These are phyloP conservation scores for Kodamaea laetipori DNA, from an alignment of 805 yeast species.

Conservation along the genomic window DNA sequence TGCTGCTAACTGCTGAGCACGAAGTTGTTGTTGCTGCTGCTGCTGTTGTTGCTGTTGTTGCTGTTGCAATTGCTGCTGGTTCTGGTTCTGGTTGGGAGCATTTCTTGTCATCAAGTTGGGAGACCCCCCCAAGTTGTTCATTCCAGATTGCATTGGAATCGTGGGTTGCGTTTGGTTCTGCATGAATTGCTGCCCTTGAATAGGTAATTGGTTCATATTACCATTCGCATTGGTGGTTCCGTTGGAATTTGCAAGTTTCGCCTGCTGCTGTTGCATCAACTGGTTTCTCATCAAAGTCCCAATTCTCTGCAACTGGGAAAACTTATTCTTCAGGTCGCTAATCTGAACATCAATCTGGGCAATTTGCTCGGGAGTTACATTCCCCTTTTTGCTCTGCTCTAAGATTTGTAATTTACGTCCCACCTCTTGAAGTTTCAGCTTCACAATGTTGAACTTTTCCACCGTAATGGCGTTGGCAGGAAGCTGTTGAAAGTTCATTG, in stretches of 20 bases:
- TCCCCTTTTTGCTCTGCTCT: slow-evolving; percentile 48
- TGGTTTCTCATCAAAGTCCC: slow-evolving; percentile 50
- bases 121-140: slow-evolving; percentile 11
- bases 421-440: slow-evolving; percentile 50
- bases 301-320: slow-evolving; percentile 51
- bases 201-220: not conserved
- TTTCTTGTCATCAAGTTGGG: slow-evolving; percentile 9
- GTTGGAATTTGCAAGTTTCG: slow-evolving; percentile 3
- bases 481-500: slow-evolving; percentile 11
- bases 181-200: slow-evolving; percentile 9
- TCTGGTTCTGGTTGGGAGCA: slow-evolving; percentile 10
- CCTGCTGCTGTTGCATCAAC: slow-evolving; percentile 32
- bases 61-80: slow-evolving; percentile 15
- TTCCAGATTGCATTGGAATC: slow-evolving; percentile 3
- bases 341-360: slow-evolving; percentile 51
- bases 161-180: slow-evolving; percentile 9
- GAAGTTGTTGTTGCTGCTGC: slow-evolving; percentile 18
- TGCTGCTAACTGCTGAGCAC: slow-evolving; percentile 14
- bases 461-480: slow-evolving; percentile 31
- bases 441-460: slow-evolving; percentile 46
- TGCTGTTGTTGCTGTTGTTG: slow-evolving; percentile 18
- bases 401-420: slow-evolving; percentile 53
- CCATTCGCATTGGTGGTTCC: slow-evolving; percentile 18
- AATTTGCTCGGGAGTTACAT: slow-evolving; percentile 47
- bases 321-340: slow-evolving; percentile 46